A percentile compares a stretch with the other conserved stretches of the same genome.
Conservation (phyloP, 345 rosid genomes). For the Citrus sinensis region DNA sequence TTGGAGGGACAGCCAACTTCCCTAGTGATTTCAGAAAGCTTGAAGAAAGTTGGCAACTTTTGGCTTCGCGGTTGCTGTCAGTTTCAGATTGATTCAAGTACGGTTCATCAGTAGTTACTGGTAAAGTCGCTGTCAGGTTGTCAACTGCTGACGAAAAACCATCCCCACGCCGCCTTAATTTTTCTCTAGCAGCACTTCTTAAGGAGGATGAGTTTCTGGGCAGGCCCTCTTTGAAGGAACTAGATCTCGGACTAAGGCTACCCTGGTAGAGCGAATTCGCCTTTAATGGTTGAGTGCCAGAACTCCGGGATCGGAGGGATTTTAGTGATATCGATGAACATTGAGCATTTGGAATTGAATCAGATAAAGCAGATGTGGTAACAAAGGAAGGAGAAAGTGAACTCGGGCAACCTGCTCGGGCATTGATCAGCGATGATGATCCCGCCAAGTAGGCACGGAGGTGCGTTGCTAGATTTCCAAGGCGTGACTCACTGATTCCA, state of each 20-base stretch:
- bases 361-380: constrained; percentile 16
- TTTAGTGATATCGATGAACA: constrained; percentile 28
- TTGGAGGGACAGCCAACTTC: constrained; percentile 31
- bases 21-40: constrained; percentile 44
- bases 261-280: constrained; percentile 51
- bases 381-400: constrained; percentile 18
- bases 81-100: constrained; percentile 28
- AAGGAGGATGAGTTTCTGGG: constrained; percentile 44
- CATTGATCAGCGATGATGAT: constrained; percentile 33
- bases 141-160: constrained; percentile 48
- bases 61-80: constrained; percentile 22
- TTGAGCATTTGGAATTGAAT: constrained; percentile 15
- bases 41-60: constrained; percentile 20
- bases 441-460: constrained; percentile 79
- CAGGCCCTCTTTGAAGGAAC: constrained; percentile 72
- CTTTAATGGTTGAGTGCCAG: constrained; percentile 44
- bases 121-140: constrained; percentile 30
- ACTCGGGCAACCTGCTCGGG: constrained; percentile 24
- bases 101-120: constrained; percentile 23
- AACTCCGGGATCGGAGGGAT: constrained; percentile 47
- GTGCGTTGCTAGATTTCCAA: constrained; percentile 82
- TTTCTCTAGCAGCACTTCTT: constrained; percentile 58
- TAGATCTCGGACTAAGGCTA: constrained; percentile 78
- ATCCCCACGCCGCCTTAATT: constrained; percentile 60
- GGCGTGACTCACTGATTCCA: constrained; percentile 85